Evolutionary conservation across 768 basidiomycete species (phyloP), one percentile per base, ranked within the genome.

Genomic region (Auricularia sp.): DNA sequence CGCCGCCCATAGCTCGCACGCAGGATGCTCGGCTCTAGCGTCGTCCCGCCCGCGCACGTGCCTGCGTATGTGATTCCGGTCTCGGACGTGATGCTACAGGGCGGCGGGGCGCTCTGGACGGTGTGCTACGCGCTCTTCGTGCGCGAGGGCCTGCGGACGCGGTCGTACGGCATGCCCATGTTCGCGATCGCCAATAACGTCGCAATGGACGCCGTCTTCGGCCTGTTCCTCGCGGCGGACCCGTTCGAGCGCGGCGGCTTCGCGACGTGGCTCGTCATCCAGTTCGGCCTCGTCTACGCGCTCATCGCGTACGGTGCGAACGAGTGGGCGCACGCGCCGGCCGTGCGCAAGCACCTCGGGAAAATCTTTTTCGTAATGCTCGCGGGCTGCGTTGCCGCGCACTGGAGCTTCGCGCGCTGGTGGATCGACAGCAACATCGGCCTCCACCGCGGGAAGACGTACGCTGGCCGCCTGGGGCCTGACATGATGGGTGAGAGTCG

Each of bases 401-500:
- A 59, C 7, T 34, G 12, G 29, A 33, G 4, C 56, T 59, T 59
- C 56, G 29, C 56, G 56, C 33, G 56, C 23, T 59, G 56, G 56
- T 59, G 56, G 56, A 35, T 59, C 56, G 7, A 59, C 23, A 59
- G 23, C 56, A 34, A 59, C 56, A 59, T 59, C 56, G 56, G 56
- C 23, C 11, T 34, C 6, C 29, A 59, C 29, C 56, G 56, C 56
- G 56, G 56, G 6, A 59, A 59, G 56, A 29, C 10, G 11, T 59
- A 29, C 56, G 21, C 11, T 4, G 56, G 34, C 18, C 23, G 12
- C 23, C 7, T 33, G 34, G 56, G 56, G 1, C 56, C 56, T 14
- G 56, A 59, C 56, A 59, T 35, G 56, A 59, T 51, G 47, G 47
- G 39, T 42, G 39, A 42, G 39, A 8, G 8, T 42, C 0, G 39